A percentile compares a stretch with the other conserved stretches of the same genome.
These are phyloP conservation scores for Amylocystis lapponica DNA, from an alignment of 768 basidiomycete genomes.

Conservation along the genomic window DNA sequence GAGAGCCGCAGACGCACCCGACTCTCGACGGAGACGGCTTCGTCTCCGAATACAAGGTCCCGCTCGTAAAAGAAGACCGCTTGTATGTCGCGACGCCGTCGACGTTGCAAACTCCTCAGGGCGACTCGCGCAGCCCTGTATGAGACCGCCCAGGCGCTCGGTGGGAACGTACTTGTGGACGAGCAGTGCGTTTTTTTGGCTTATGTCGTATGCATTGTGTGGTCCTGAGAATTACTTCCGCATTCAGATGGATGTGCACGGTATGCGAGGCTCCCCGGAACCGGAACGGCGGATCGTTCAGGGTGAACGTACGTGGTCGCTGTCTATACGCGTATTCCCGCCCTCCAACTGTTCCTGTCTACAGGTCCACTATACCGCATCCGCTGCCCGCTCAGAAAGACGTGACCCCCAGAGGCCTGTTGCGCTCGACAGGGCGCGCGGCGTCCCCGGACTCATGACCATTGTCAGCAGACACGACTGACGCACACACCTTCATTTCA, in stretches of 20 bases:
- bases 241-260: conserved; percentile 55
- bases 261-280: conserved; percentile 53
- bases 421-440: conserved; percentile 51
- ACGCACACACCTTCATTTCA: too few relatives aligned
- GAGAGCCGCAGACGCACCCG: conserved; percentile 33
- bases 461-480: conserved; percentile 41
- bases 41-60: conserved; percentile 26
- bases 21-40: conserved; percentile 22
- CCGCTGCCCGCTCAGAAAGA: conserved; percentile 44
- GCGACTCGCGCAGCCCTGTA: conserved; percentile 46
- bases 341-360: not conserved
- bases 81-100: conserved; percentile 57
- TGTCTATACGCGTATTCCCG: not conserved
- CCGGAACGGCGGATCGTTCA: conserved; percentile 44
- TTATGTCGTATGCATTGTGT: conserved; percentile 6
- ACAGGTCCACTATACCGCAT: conserved; percentile 61
- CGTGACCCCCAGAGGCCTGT: conserved; percentile 60
- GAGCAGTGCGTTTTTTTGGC: conserved; percentile 50
- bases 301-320: conserved; percentile 47
- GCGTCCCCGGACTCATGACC: conserved; percentile 74
- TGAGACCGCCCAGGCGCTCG: conserved; percentile 42
- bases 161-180: conserved; percentile 58
- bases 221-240: conserved; percentile 1
- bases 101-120: conserved; percentile 51
- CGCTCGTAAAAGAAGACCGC: conserved; percentile 37